Evolutionary conservation across 2,329 filamentous ascomycete species (phyloP), one percentile per base, ranked within the genome.

Genomic region (Ambrosiella beaveri): DNA sequence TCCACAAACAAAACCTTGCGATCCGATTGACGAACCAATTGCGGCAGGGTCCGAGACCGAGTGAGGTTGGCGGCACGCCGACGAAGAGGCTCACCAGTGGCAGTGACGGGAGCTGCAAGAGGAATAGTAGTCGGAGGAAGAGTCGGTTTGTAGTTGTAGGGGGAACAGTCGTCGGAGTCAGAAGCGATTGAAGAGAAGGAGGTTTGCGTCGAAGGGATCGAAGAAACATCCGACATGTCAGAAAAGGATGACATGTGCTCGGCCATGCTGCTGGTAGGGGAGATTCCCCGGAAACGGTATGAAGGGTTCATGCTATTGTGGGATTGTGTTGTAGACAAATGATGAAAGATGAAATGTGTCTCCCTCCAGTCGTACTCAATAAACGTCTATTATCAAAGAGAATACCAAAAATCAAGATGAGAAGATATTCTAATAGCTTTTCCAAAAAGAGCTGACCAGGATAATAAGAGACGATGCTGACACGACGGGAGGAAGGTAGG

Each of bases 1-100:
- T 96, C 90, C 72, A 97, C 91, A 68, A 97, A 96, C 71, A 86
- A 90, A 68, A 88, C 80, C 76, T 95, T 95, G 68, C 90, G 86
- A 73, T 96, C 89, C 67, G 82, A 81, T 74, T 96, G 90, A 66
- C 90, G 85, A 63, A 90, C 77, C 63, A 96, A 79, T 60, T 84
- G 73, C 54, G 91, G 88, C 9, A 49, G 41, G 11, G 54, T 57
- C 8, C 47, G 27, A 1, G 58, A 15, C n/a, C 65, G 86, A 85
- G 65, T 79, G 77, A 64, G 79, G 78, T 63, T 79, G 71, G 65
- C 78, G 75, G 60, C 75, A 71, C 59, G 75, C 74, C 38, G 76
- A 70, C 62, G 72, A 74, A 59, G 73, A 75, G 55, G 76, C 79
- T 62, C 78, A 75, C 61, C 80, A 75, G 8, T 80, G 79, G 63